These are phyloP conservation scores for Chloroidium sp. DNA, from an alignment of 163 green algal genomes.

Conservation along the genomic window DNA sequence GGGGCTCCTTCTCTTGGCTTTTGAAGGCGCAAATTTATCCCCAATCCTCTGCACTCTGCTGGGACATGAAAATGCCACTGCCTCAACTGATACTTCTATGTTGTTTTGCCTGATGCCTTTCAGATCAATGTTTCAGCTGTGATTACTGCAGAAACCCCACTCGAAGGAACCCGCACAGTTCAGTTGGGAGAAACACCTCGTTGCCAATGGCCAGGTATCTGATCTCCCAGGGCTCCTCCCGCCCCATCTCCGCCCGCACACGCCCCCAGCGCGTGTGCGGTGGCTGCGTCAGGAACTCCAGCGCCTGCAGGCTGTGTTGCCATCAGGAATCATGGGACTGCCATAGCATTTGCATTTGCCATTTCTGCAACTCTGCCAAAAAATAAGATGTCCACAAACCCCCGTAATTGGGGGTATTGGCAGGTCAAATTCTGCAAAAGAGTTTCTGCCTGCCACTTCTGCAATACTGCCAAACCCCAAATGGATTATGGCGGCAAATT, in stretches of 20 bases:
- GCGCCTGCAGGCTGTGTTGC: neutral
- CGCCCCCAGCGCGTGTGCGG: conserved; percentile 35
- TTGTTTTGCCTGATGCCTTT: no score
- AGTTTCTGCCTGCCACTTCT: no score
- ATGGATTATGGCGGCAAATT: neutral
- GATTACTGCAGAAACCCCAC: neutral
- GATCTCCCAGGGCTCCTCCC: conserved; percentile 37
- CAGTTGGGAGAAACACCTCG: conserved; percentile 20
- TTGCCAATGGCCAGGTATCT: conserved; percentile 52
- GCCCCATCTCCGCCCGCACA: conserved; percentile 44
- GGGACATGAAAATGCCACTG: no score
- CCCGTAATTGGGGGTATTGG: no score
- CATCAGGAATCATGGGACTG: neutral
- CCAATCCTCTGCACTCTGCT: no score
- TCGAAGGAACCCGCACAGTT: neutral
- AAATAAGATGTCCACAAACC: no score
- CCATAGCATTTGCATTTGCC: neutral
- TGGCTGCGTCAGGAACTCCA: conserved; percentile 41
- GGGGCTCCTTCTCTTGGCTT: no score
- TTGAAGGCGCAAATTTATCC: no score
- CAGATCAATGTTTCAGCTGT: neutral
- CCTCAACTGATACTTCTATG: no score
- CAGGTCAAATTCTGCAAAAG: no score
- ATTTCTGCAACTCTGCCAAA: neutral
- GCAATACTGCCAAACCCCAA: neutral